Conservation (phyloP, 1,284 basidiomycete genomes). For the Rhodotorula sp. region DNA sequence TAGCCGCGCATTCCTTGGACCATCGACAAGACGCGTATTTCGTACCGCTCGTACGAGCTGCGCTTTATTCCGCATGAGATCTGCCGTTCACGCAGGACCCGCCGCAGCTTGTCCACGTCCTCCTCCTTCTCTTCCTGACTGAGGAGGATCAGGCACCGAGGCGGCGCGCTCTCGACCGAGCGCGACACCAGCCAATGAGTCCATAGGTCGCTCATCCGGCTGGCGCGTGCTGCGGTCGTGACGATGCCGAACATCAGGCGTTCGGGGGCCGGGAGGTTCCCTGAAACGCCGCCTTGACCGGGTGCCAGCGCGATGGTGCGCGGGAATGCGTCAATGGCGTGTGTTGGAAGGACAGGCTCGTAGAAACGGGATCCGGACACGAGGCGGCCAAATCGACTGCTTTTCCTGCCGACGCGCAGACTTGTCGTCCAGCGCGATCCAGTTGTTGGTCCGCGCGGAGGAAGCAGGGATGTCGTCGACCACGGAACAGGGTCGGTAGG, state of each 20-base stretch:
- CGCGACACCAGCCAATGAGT: conserved; percentile 26
- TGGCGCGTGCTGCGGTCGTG: conserved; percentile 37
- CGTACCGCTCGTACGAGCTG: conserved; percentile 36
- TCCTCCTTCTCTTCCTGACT: conserved; percentile 18
- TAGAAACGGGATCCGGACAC: background rate
- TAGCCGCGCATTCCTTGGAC: conserved; percentile 28
- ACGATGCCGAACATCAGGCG: conserved; percentile 37
- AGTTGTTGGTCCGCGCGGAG: background rate
- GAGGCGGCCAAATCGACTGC: background rate
- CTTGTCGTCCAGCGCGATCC: conserved; percentile 5
- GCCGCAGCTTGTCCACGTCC: conserved; percentile 27
- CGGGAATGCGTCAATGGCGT: conserved; percentile 26
- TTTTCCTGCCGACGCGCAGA: background rate
- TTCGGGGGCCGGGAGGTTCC: conserved; percentile 14
- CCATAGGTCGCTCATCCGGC: conserved; percentile 38
- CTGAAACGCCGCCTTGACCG: conserved; percentile 1
- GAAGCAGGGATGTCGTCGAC: conserved; percentile 10
- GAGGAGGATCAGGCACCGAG: conserved; percentile 29
- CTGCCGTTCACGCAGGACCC: conserved; percentile 13
- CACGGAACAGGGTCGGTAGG: conserved; percentile 26
- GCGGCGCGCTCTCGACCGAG: conserved; percentile 10
- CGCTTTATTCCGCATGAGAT: conserved; percentile 28
- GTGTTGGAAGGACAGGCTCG: conserved; percentile 10
- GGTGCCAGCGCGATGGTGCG: conserved; percentile 9
- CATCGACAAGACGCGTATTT: conserved; percentile 41